phyloP scores from a whole-genome alignment of 441 rosid genomes.

The Populus hybrid region DNA sequence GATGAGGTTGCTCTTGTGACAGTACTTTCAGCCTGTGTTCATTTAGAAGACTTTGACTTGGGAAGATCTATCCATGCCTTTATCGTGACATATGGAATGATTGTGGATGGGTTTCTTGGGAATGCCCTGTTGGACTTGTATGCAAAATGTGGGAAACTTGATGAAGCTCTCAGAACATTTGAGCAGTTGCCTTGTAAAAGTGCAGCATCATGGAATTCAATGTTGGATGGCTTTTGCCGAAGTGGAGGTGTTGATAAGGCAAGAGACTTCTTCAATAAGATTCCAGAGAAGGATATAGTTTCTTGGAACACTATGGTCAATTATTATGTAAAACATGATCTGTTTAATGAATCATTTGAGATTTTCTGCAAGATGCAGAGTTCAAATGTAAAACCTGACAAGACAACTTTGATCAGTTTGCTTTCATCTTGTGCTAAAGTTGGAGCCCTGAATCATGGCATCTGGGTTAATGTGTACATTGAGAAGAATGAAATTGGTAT shows the following conservation, averaged over 20 bases:
- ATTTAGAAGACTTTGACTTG: constrained; percentile 22
- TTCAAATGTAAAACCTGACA: constrained; percentile 12
- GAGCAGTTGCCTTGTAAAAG: constrained; percentile 22
- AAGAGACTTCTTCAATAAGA: constrained; percentile 6
- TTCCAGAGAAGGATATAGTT: constrained; percentile 14
- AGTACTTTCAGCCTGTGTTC: constrained; percentile 22
- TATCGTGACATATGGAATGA: constrained; percentile 28
- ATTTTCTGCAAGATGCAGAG: constrained; percentile 19
- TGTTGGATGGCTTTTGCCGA: constrained; percentile 27
- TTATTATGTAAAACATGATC: not conserved
- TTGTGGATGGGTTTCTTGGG: constrained; percentile 27
- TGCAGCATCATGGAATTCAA: constrained; percentile 23
- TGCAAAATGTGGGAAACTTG: constrained; percentile 12
- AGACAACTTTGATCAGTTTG: constrained; percentile 1
- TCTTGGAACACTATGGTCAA: constrained; percentile 20
- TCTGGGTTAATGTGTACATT: constrained; percentile 16
- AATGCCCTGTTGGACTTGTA: constrained; percentile 24
- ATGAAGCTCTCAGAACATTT: constrained; percentile 16
- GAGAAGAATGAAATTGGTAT: constrained; percentile 8
- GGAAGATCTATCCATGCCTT: constrained; percentile 49
- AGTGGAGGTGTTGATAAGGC: constrained; percentile 6
- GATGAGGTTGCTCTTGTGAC: constrained; percentile 27
- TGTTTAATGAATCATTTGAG: constrained; percentile 16
- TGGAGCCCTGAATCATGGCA: constrained; percentile 21
- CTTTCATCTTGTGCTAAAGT: constrained; percentile 19